A percentile compares a stretch with the other conserved stretches of the same genome.
Conservation (phyloP, 352 stramenopile genomes). For the Phytophthora sansomeana region DNA sequence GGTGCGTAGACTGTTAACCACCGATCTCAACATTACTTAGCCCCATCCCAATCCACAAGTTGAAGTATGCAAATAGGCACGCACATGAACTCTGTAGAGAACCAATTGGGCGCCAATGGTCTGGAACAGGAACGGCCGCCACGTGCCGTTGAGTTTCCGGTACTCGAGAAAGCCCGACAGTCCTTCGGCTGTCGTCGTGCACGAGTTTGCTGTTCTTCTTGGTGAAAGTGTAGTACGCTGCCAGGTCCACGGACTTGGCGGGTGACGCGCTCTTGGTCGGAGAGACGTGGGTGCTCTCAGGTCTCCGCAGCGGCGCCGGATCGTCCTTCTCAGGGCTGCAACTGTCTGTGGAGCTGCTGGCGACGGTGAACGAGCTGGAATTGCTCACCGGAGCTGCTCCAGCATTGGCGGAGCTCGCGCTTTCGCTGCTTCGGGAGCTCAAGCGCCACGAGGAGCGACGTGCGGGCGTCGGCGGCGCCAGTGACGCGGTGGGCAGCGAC, state of each 20-base stretch:
- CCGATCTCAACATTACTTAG: neutral
- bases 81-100: constrained; percentile 75
- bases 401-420: constrained; percentile 23
- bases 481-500: constrained; percentile 13
- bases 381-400: constrained; percentile 37
- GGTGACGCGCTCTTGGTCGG: constrained; percentile 30
- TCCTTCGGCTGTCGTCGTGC: constrained; percentile 49
- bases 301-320: constrained; percentile 22
- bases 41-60: constrained; percentile 1
- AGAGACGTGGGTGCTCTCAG: constrained; percentile 9
- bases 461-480: constrained; percentile 2
- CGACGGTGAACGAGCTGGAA: constrained; percentile 31
- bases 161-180: constrained; percentile 78
- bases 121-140: constrained; percentile 83
- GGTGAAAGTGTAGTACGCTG: constrained; percentile 75
- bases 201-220: constrained; percentile 52
- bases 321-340: constrained; percentile 13
- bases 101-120: constrained; percentile 72
- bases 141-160: constrained; percentile 72
- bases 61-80: constrained; percentile 14
- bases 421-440: constrained; percentile 33
- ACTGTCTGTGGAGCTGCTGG: constrained; percentile 21
- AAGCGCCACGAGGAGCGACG: constrained; percentile 17
- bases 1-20: constrained; percentile 58
- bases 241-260: constrained; percentile 51